Conservation (phyloP, 441 rosid species). For the Dalechampia spathulata region DNA sequence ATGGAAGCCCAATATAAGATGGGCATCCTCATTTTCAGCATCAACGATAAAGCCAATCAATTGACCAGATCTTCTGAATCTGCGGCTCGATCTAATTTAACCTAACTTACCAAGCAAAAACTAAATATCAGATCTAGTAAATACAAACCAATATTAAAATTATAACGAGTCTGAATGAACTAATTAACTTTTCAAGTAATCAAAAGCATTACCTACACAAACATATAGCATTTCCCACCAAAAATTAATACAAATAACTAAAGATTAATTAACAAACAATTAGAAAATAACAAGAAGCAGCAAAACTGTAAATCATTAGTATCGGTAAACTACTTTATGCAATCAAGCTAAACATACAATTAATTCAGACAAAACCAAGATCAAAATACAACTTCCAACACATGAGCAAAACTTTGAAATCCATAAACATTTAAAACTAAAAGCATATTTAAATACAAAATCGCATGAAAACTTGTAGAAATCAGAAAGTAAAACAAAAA, state of each 20-base stretch:
- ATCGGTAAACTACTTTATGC: neutral
- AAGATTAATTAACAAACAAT: neutral
- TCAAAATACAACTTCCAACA: neutral
- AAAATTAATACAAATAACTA: neutral
- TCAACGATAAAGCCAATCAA: slow-evolving; percentile 12
- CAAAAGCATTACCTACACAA: too few species aligned
- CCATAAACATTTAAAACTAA: too few species aligned
- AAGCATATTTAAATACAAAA: neutral
- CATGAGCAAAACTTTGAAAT: too few species aligned
- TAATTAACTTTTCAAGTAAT: neutral
- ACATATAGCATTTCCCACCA: neutral
- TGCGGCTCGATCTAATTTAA: slow-evolving; percentile 8
- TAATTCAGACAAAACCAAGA: too few species aligned
- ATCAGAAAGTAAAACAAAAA: neutral
- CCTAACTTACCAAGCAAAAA: neutral
- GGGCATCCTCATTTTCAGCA: slow-evolving; percentile 31
- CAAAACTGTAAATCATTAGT: neutral
- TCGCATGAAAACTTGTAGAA: too few species aligned
- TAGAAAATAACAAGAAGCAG: neutral
- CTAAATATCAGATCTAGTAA: slow-evolving; percentile 13
- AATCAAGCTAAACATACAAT: neutral
- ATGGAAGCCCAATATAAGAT: too few species aligned
- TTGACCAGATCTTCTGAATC: slow-evolving; percentile 16
- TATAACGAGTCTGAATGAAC: neutral
- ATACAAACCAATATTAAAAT: too few species aligned